Conservation (phyloP, 1,139 yeast genomes). For the Blastobotrys serpentis region DNA sequence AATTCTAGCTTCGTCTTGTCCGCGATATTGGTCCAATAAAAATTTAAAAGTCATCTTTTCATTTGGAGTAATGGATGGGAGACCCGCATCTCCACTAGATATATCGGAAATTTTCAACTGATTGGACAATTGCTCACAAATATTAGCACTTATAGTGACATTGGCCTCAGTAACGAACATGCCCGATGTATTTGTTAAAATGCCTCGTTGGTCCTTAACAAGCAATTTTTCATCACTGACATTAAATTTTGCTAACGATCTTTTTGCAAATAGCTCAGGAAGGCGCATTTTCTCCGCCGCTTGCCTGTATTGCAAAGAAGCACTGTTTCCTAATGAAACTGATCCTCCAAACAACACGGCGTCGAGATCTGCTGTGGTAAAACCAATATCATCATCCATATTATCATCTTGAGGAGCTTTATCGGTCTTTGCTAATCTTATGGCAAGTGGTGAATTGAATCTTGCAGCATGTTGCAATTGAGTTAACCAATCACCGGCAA, state of each 20-base stretch:
- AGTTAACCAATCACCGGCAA: slow-evolving; percentile 22
- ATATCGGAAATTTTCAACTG: slow-evolving; percentile 16
- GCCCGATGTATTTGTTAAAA: neutral
- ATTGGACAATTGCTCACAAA: slow-evolving; percentile 10
- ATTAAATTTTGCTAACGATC: slow-evolving; percentile 27
- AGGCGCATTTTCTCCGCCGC: slow-evolving; percentile 30
- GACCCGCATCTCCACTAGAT: slow-evolving; percentile 21
- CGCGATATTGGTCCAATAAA: slow-evolving; percentile 13
- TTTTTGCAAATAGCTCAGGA: slow-evolving; percentile 23
- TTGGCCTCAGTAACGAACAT: neutral
- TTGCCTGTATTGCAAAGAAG: slow-evolving; percentile 25
- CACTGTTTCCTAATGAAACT: slow-evolving; percentile 23
- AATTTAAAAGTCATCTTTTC: slow-evolving; percentile 22
- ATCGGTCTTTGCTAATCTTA: neutral
- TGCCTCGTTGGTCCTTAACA: slow-evolving; percentile 2
- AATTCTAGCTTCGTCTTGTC: slow-evolving; percentile 22
- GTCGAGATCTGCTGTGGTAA: slow-evolving; percentile 45
- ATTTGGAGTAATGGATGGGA: slow-evolving; percentile 24
- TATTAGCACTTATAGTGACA: neutral
- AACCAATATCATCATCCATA: slow-evolving; percentile 5
- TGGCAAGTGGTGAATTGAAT: slow-evolving; percentile 23
- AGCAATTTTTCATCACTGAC: slow-evolving; percentile 4
- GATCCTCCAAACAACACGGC: slow-evolving; percentile 54
- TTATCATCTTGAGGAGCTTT: neutral
- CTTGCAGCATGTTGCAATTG: slow-evolving; percentile 22